Evolutionary conservation across 257 asterid species (phyloP), one percentile per base, ranked within the genome.

Genomic region (Scutellaria galericulata): DNA sequence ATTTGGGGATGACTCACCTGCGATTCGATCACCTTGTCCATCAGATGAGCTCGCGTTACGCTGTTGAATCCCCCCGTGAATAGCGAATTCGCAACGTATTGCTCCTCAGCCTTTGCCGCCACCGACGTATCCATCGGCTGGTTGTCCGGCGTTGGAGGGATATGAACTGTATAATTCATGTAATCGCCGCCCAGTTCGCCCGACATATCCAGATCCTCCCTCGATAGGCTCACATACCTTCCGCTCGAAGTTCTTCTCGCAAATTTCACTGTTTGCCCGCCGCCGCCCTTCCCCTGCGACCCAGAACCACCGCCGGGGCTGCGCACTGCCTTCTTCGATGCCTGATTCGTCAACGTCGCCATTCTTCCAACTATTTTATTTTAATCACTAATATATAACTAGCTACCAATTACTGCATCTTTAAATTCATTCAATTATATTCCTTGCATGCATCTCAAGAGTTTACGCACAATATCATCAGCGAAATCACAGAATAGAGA

Each of bases 11-110:
- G 97, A 22, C 40, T 76, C 0, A 88, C 97, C 78, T 92, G 91
- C 0, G 96, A 86, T 8, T 92, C 98, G 24, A 92, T 92, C 14
- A 92, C 98, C 87, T 92, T 92, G 66, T 92, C 98, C 97, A 92
- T 92, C 66, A 90, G 88, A 74, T 92, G 97, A 1, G 98, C 98
- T 0, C 97, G 93, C 0, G 98, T 92, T 11, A 90, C 95, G 68
- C 96, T 92, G 60, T 92, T 90, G 71, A 90, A 90, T 2, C 97
- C 98, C 0, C 97, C 98, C 0, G 98, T 92, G 45, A 90, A 92
- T 2, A 90, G 82, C 1, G 98, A 92, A 77, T 90, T 92, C 0
- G 97, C 84, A 1, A 92, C 96, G 15, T 92, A 92, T 52, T 92
- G 98, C 64, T 92, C 98, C 81, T 92, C 97, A 0, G 96, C 98